These are phyloP conservation scores for Pluteus cervinus DNA, from an alignment of 768 basidiomycete species.

Conservation along the genomic window DNA sequence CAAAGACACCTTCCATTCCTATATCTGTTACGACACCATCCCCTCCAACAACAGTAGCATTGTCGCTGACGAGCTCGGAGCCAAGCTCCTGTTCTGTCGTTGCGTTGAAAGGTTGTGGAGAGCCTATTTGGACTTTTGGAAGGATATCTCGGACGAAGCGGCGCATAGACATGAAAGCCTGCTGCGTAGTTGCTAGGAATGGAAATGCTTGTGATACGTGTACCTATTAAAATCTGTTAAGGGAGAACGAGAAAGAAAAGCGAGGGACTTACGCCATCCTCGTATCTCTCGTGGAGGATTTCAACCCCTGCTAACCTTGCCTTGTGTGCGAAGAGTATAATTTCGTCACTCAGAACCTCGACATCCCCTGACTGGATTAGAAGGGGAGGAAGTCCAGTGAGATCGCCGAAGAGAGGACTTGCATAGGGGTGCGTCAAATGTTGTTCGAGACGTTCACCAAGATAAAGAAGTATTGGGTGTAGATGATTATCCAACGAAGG, in stretches of 20 bases:
- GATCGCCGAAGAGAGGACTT: conserved; percentile 89
- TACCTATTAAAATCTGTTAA: no score
- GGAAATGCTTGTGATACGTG: conserved; percentile 92
- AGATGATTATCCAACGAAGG: conserved; percentile 77
- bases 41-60: conserved; percentile 62
- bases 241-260: no score
- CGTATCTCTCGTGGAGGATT: conserved; percentile 83
- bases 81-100: conserved; percentile 57
- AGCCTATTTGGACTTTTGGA: conserved; percentile 44
- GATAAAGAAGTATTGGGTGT: conserved; percentile 91
- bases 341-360: conserved; percentile 93
- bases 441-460: conserved; percentile 72
- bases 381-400: conserved; percentile 80
- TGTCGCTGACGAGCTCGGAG: conserved; percentile 64
- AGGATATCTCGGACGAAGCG: conserved; percentile 60
- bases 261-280: conserved; percentile 68
- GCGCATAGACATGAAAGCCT: conserved; percentile 64
- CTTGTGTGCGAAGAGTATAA: conserved; percentile 88
- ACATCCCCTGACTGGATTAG: conserved; percentile 91
- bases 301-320: conserved; percentile 81
- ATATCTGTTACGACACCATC: conserved; percentile 63
- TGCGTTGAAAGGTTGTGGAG: conserved; percentile 46
- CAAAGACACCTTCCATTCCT: conserved; percentile 32
- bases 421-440: conserved; percentile 96
- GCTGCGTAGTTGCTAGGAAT: conserved; percentile 61